These are phyloP conservation scores for Aspergillus steynii DNA, from an alignment of 495 filamentous ascomycete species.

Conservation along the genomic window DNA sequence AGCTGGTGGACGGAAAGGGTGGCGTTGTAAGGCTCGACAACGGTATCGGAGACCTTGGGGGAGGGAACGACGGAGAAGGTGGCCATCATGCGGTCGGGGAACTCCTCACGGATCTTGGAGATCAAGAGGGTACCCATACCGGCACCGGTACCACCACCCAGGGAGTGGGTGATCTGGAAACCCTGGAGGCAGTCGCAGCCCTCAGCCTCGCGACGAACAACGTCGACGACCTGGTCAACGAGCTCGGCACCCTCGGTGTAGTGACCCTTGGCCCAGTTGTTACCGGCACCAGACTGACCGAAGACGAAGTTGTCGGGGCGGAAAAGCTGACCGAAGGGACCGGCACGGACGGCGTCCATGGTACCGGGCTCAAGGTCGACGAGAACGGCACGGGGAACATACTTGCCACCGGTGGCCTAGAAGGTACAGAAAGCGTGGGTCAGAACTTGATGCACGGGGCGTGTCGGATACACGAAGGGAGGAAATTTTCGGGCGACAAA, in stretches of 20 bases:
- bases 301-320: constrained; percentile 99
- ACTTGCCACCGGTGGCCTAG: constrained; percentile 94
- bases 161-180: constrained; percentile 99
- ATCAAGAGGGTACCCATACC: constrained; percentile 99
- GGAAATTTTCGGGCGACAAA: constrained; percentile 40
- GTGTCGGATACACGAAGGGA: neutral
- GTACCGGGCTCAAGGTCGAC: constrained; percentile 97
- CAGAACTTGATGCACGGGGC: constrained; percentile 12
- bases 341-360: constrained; percentile 99
- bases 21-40: constrained; percentile 99
- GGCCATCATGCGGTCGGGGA: constrained; percentile 99
- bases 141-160: constrained; percentile 99
- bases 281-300: constrained; percentile 98
- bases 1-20: constrained; percentile 99
- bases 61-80: constrained; percentile 99
- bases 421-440: constrained; percentile 6
- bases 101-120: constrained; percentile 99
- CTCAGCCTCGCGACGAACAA: constrained; percentile 98
- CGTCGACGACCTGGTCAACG: constrained; percentile 96
- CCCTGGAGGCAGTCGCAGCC: constrained; percentile 99
- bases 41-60: constrained; percentile 99
- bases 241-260: constrained; percentile 99
- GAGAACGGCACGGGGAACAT: constrained; percentile 97
- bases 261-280: constrained; percentile 99
- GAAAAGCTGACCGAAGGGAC: constrained; percentile 99